Evolutionary conservation across 352 stramenopile species (phyloP), one percentile per base, ranked within the genome.

Genomic region (Phytophthora pinifolia): DNA sequence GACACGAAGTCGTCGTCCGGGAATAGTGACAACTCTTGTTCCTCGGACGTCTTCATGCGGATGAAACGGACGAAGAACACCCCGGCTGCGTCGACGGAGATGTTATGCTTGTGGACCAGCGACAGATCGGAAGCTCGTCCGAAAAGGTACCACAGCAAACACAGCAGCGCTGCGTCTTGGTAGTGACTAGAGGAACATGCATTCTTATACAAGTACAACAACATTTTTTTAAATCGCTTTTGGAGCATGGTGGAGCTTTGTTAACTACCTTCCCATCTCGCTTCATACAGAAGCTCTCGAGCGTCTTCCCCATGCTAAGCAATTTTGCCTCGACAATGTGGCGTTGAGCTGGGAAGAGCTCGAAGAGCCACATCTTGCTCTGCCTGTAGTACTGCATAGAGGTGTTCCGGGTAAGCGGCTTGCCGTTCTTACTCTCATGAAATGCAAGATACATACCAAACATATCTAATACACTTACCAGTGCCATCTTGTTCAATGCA

Each of bases 1-100:
- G 60, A 69, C 4, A 33, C 6, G 9, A 61, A 45, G 14, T 49
- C 37, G 0, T 2, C 30, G 4, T 59, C 55, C 0, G 56, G 56
- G 31, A 74, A 67, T 13, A 78, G 31, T 1, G 57, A 66, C 1
- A 79, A 15, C 0, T 45, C 49, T 10, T 74, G 52, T 34, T 67
- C 54, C 27, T 74, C 35, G 0, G 45, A 59, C 0, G 62, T 67
- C 47, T 75, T 78, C 20, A 68, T 13, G 4, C 62, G 56, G 2
- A 66, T 31, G 10, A 75, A 66, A 12, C 43, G 36, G 2, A 48
- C 8, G 27, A 56, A 56, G 48, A 56, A 46, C 1, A 64, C 34
- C 1, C 45, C 32, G n/a, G 25, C 59, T 12, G 31, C 17, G 27
- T 59, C 43, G 43, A 65, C 32, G 2, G 53, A 62, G 3, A 73